phyloP scores from a whole-genome alignment of 2,329 filamentous ascomycete species.

The Xylariaceae sp. region DNA sequence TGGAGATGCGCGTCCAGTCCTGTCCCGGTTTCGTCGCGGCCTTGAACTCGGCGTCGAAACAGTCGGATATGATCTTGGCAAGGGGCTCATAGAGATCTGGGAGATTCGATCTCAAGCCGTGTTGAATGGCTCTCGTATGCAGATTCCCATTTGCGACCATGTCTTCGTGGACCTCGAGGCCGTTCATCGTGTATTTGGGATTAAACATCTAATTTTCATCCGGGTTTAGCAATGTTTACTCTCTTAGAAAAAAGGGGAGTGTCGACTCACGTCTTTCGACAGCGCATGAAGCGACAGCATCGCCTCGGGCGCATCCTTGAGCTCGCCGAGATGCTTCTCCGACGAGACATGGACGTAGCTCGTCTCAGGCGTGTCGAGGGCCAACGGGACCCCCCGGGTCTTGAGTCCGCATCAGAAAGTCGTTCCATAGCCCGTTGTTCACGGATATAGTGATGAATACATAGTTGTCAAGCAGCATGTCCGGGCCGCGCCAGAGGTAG shows the following conservation, averaged over 20 bases:
- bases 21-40: background rate
- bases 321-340: background rate
- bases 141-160: background rate
- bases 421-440: background rate
- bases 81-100: background rate
- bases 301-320: background rate
- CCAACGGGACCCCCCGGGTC: background rate
- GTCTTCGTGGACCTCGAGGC: background rate
- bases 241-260: no score
- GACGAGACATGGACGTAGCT: background rate
- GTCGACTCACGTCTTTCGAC: background rate
- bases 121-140: background rate
- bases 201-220: background rate
- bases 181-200: background rate
- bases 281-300: background rate
- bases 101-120: background rate
- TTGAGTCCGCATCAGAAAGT: background rate
- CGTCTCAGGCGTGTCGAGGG: background rate
- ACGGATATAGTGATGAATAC: background rate
- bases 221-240: no score
- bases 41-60: background rate
- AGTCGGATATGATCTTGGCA: background rate
- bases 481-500: background rate
- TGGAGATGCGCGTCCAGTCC: background rate
- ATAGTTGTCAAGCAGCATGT: background rate